A percentile compares a stretch with the other conserved stretches of the same genome.
These are phyloP conservation scores for Ampelomyces quisqualis DNA, from an alignment of 2,329 filamentous ascomycete genomes.

Conservation along the genomic window DNA sequence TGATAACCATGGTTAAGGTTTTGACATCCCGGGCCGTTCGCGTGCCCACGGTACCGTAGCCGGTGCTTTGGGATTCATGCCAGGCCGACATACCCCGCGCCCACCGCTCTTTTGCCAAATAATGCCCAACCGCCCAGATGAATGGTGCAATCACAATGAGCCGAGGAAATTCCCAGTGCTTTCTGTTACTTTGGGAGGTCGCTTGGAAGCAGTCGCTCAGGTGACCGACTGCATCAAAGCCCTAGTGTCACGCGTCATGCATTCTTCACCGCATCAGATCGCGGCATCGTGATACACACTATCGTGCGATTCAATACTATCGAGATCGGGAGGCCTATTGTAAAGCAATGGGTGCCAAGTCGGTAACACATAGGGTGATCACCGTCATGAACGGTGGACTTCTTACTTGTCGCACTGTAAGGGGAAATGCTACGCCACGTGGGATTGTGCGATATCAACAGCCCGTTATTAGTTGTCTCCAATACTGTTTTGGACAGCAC, in stretches of 20 bases:
- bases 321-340: not conserved
- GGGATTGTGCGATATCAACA: conserved; percentile 23
- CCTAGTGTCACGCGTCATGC: conserved; percentile 11
- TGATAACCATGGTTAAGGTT: too few species aligned
- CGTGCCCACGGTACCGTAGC: too few species aligned
- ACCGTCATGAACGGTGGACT: conserved; percentile 20
- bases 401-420: conserved; percentile 20
- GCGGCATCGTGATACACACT: not conserved
- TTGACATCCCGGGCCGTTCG: too few species aligned
- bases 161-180: conserved; percentile 4
- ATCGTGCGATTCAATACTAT: not conserved
- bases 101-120: conserved; percentile 27
- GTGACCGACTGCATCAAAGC: conserved; percentile 22
- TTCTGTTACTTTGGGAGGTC: conserved; percentile 8
- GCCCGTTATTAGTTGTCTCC: conserved; percentile 9
- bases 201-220: conserved; percentile 20
- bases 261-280: conserved; percentile 21
- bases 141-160: not conserved
- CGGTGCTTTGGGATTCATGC: conserved; percentile 2
- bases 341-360: conserved; percentile 6
- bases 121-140: conserved; percentile 4
- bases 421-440: conserved; percentile 18
- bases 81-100: conserved; percentile 7
- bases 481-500: too few species aligned
- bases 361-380: conserved; percentile 12